Evolutionary conservation across 2,329 filamentous ascomycete genomes (phyloP).

Genomic region (Venturia nashicola): DNA sequence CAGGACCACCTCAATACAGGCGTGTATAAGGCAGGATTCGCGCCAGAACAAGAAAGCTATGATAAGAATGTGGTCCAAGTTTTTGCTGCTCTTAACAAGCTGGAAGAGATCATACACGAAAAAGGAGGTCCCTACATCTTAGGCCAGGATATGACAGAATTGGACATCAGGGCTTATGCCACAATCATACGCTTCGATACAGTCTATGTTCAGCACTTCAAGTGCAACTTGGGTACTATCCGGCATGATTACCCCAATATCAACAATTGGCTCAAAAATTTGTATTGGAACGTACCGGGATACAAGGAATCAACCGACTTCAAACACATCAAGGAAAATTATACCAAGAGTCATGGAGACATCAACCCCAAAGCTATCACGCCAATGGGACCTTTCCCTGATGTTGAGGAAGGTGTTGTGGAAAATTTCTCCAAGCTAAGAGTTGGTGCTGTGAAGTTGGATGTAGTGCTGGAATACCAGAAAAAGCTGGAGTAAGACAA

Average conservation of each 20-base stretch:
- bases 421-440: background rate
- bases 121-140: conserved; percentile 32
- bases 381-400: conserved; percentile 73
- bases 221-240: conserved; percentile 77
- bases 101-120: conserved; percentile 29
- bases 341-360: conserved; percentile 53
- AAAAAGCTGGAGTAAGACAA: background rate
- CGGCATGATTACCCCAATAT: conserved; percentile 69
- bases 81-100: conserved; percentile 36
- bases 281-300: conserved; percentile 74
- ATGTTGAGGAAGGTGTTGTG: conserved; percentile 38
- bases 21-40: conserved; percentile 40
- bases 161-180: conserved; percentile 38
- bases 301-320: conserved; percentile 81
- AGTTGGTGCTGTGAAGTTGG: conserved; percentile 1
- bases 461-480: background rate
- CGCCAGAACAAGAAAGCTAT: conserved; percentile 39
- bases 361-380: conserved; percentile 59
- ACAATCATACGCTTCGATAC: conserved; percentile 51
- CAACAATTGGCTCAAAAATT: conserved; percentile 67
- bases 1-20: conserved; percentile 41
- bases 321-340: conserved; percentile 83
- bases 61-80: conserved; percentile 31
- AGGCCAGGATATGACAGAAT: conserved; percentile 34
- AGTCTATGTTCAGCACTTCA: conserved; percentile 49